A percentile compares a stretch with the other conserved stretches of the same genome.
phyloP scores from a whole-genome alignment of 1,284 basidiomycete genomes.

The Puccinia hordei region DNA sequence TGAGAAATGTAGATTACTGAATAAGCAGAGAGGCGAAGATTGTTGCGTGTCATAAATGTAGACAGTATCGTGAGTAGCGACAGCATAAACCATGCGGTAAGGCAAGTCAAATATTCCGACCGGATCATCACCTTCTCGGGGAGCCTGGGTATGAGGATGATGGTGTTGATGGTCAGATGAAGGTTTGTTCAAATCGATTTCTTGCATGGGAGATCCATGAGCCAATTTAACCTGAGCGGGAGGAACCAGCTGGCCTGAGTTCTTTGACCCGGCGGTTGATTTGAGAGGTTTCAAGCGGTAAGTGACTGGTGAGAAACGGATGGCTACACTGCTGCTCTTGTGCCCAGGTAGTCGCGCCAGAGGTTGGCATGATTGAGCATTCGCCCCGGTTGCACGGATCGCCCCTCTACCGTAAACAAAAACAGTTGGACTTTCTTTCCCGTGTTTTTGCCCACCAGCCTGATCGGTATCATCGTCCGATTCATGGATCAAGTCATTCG shows the following conservation, averaged over 20 bases:
- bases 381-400: constrained; percentile 64
- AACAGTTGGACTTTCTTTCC: constrained; percentile 68
- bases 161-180: constrained; percentile 48
- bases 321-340: constrained; percentile 89
- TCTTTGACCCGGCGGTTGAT: background rate
- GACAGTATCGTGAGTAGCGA: constrained; percentile 94
- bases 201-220: constrained; percentile 67
- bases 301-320: constrained; percentile 88
- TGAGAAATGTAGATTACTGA: constrained; percentile 94
- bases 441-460: background rate
- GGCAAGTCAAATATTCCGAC: constrained; percentile 80
- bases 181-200: constrained; percentile 60
- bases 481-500: constrained; percentile 51
- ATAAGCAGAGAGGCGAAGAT: constrained; percentile 82
- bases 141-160: constrained; percentile 53
- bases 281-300: constrained; percentile 69
- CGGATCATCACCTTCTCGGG: background rate
- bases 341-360: constrained; percentile 94
- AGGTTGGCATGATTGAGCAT: constrained; percentile 67
- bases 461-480: constrained; percentile 55
- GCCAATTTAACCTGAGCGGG: constrained; percentile 72
- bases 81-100: constrained; percentile 92
- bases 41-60: constrained; percentile 97
- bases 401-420: constrained; percentile 95
- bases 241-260: constrained; percentile 60